A percentile compares a stretch with the other conserved stretches of the same genome.
Evolutionary conservation across 257 asterid species (phyloP).

Genomic region (Salvia rosmarinus): DNA sequence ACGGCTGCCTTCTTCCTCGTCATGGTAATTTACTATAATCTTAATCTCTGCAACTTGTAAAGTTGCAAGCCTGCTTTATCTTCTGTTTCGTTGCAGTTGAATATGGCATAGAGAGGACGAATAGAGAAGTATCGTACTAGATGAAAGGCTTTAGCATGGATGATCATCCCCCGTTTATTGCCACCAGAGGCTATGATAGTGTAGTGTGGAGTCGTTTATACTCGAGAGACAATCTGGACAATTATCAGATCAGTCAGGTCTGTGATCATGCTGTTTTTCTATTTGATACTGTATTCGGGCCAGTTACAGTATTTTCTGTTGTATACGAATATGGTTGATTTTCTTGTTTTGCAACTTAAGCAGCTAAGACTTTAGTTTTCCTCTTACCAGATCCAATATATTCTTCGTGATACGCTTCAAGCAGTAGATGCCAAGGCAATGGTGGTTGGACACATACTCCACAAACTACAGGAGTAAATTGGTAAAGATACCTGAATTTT

Average conservation of each 20-base stretch:
- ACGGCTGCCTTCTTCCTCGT: conserved; percentile 98
- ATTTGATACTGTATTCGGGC: conserved; percentile 12
- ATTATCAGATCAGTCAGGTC: conserved; percentile 78
- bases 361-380: conserved; percentile 20
- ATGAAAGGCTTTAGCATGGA: conserved; percentile 67
- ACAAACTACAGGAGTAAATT: conserved; percentile 82
- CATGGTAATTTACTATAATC: conserved; percentile 58
- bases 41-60: conserved; percentile 11
- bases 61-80: background rate
- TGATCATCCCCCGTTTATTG: conserved; percentile 75
- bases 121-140: conserved; percentile 84
- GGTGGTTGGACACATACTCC: conserved; percentile 99
- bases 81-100: conserved; percentile 56
- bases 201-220: conserved; percentile 97
- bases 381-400: conserved; percentile 63
- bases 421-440: conserved; percentile 85
- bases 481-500: conserved; percentile 50
- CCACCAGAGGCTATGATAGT: conserved; percentile 93
- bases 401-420: conserved; percentile 76
- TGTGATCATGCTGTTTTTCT: conserved; percentile 19
- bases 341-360: background rate
- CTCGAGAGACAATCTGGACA: conserved; percentile 72
- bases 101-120: conserved; percentile 84
- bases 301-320: no score
- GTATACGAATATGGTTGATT: conserved; percentile 1